Percentiles rank a stretch among this genome's conserved stretches.
Conservation (phyloP, 2,329 filamentous ascomycete species). For the Onygenales sp. region DNA sequence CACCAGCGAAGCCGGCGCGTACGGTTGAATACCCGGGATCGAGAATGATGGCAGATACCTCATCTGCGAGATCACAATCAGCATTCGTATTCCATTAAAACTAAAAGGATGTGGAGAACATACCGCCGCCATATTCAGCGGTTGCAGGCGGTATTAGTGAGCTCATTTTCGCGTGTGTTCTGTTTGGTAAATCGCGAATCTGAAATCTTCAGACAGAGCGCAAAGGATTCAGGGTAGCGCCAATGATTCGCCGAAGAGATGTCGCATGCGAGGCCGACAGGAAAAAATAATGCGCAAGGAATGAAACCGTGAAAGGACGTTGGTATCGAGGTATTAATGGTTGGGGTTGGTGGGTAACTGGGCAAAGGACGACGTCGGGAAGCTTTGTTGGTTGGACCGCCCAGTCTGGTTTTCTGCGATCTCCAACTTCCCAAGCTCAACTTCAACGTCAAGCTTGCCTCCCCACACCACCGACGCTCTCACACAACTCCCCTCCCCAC, state of each 20-base stretch:
- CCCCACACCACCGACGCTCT: not conserved
- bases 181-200: not conserved
- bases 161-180: constrained; percentile 24
- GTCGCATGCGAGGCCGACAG: not conserved
- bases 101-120: constrained; percentile 12
- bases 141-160: constrained; percentile 35
- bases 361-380: too few species aligned
- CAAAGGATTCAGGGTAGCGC: not conserved
- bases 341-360: too few species aligned
- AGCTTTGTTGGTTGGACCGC: too few species aligned
- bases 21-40: constrained; percentile 87
- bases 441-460: too few species aligned
- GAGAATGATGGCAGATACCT: constrained; percentile 93
- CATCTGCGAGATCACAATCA: constrained; percentile 51
- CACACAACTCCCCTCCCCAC: not conserved
- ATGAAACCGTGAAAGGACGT: too few species aligned
- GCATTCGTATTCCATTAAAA: not conserved
- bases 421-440: too few species aligned
- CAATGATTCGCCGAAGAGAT: not conserved
- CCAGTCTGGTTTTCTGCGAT: too few species aligned
- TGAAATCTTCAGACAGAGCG: not conserved
- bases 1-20: constrained; percentile 91
- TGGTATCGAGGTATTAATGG: too few species aligned
- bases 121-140: constrained; percentile 42
- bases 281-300: too few species aligned